phyloP scores from a whole-genome alignment of 2,329 filamentous ascomycete species.

The Ceratocystis diversiconidia region DNA sequence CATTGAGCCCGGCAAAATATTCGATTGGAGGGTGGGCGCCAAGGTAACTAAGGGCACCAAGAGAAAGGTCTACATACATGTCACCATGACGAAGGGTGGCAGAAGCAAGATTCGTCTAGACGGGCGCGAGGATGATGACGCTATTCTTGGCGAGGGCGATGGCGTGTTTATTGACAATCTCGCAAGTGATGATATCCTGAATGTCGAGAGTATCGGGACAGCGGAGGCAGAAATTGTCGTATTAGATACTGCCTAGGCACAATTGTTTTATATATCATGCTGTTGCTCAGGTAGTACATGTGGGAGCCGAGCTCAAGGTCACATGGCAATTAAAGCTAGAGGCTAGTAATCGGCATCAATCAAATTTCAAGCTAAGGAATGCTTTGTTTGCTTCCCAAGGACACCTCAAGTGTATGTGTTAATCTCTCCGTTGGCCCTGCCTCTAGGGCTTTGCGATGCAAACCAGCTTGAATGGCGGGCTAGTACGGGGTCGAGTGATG shows the following conservation, averaged over 20 bases:
- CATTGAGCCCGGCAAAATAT: slow-evolving; percentile 48
- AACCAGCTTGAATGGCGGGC: no score
- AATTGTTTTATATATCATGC: neutral
- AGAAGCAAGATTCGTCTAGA: slow-evolving; percentile 57
- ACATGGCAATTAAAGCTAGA: no score
- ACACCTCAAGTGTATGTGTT: no score
- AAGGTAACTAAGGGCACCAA: slow-evolving; percentile 36
- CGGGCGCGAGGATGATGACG: slow-evolving; percentile 45
- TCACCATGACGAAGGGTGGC: slow-evolving; percentile 66
- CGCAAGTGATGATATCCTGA: slow-evolving; percentile 48
- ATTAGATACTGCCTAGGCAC: slow-evolving; percentile 43
- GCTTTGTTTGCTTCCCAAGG: no score
- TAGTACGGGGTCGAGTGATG: no score
- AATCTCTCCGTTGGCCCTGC: no score
- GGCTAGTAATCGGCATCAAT: no score
- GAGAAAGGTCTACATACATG: slow-evolving; percentile 65
- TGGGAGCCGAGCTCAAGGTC: no score
- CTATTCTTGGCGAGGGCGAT: slow-evolving; percentile 58
- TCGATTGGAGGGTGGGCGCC: slow-evolving; percentile 59
- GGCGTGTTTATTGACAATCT: slow-evolving; percentile 60
- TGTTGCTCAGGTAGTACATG: no score
- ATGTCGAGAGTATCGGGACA: slow-evolving; percentile 53
- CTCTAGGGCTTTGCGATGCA: neutral
- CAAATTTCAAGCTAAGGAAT: no score
- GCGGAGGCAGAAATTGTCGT: slow-evolving; percentile 56